A percentile compares a stretch with the other conserved stretches of the same genome.
phyloP scores from a whole-genome alignment of 192 early-diverging fungal species.

The Mortierella hygrophila region DNA sequence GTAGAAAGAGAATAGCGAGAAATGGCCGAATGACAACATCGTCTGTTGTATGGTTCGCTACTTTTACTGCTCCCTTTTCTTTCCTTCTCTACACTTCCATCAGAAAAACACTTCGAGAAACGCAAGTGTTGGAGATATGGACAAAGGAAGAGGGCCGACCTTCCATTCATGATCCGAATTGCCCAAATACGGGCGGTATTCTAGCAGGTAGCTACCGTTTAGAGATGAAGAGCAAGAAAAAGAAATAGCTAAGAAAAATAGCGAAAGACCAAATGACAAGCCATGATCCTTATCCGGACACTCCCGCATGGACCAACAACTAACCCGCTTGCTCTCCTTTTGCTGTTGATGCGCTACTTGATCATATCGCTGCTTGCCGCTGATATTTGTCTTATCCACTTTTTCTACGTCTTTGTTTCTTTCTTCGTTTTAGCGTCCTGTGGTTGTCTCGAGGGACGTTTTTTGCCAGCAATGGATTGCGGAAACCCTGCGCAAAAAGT shows the following conservation, averaged over 20 bases:
- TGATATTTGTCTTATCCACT: not conserved
- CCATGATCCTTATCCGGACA: not conserved
- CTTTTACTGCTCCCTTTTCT: not conserved
- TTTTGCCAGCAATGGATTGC: not conserved
- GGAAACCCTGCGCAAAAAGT: not conserved
- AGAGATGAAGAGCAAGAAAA: not conserved
- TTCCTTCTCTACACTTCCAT: not conserved
- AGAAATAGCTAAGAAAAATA: no score
- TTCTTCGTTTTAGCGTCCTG: not conserved
- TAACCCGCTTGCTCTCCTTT: not conserved
- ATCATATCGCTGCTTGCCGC: not conserved
- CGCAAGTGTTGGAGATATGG: not conserved
- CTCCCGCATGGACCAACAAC: not conserved
- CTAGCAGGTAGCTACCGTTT: not conserved
- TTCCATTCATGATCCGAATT: not conserved
- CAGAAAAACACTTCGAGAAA: not conserved
- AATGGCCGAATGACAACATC: not conserved
- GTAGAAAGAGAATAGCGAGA: not conserved
- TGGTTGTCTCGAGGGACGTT: not conserved
- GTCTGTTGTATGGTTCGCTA: not conserved
- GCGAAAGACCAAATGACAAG: not conserved
- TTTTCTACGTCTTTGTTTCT: not conserved
- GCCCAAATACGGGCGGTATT: not conserved
- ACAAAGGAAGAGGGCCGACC: not conserved
- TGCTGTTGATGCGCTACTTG: not conserved